A percentile compares a stretch with the other conserved stretches of the same genome.
These are phyloP conservation scores for Rhynchospora tenuis DNA, from an alignment of 176 grass and related monocot genomes.

Conservation along the genomic window DNA sequence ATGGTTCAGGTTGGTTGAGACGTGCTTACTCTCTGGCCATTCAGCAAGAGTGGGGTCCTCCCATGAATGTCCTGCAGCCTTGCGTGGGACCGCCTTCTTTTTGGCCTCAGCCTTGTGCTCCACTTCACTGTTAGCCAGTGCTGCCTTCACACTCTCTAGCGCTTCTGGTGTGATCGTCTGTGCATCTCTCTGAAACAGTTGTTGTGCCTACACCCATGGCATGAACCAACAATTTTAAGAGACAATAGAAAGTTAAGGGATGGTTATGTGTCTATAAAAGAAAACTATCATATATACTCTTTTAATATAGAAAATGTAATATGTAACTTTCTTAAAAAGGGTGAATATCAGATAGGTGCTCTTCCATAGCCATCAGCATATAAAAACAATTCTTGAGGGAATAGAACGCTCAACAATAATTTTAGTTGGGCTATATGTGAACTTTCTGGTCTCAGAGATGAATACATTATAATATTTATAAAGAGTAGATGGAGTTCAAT, in stretches of 20 bases:
- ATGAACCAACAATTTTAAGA: neutral
- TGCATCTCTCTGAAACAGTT: conserved; percentile 91
- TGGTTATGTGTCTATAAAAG: neutral
- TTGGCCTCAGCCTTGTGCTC: conserved; percentile 46
- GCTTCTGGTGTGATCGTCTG: conserved; percentile 96
- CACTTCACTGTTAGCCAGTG: conserved; percentile 79
- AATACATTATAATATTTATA: neutral
- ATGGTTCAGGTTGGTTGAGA: neutral
- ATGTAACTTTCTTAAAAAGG: neutral
- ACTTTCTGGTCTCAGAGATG: neutral
- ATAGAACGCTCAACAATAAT: neutral
- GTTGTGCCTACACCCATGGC: conserved; percentile 44
- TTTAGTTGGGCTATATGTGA: neutral
- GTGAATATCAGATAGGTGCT: neutral
- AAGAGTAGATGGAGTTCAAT: neutral
- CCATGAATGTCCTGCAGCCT: conserved; percentile 74
- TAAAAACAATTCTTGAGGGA: neutral
- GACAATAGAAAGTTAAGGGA: neutral
- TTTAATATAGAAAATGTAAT: neutral
- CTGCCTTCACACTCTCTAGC: conserved; percentile 90
- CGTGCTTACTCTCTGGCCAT: conserved; percentile 78
- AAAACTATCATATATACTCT: neutral
- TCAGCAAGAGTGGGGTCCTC: conserved; percentile 87
- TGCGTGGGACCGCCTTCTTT: conserved; percentile 77
- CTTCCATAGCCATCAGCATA: neutral